Percentiles rank a stretch among this genome's conserved stretches.
phyloP scores from a whole-genome alignment of 345 rosid genomes.

The Aurinia saxatilis region DNA sequence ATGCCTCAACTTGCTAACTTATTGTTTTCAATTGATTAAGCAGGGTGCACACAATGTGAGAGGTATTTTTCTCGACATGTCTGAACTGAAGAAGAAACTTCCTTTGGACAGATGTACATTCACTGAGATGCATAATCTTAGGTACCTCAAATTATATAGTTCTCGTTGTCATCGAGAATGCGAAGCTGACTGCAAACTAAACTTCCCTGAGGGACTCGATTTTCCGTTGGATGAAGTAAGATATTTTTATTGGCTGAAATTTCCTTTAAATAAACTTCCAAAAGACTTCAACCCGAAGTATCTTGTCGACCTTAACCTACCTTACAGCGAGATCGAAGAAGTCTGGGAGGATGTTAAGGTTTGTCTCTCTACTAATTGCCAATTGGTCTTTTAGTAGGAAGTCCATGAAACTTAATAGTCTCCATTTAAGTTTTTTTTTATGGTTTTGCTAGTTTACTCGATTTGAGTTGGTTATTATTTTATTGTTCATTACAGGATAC shows the following conservation, averaged over 20 bases:
- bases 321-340: not conserved
- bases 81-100: not conserved
- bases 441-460: no score
- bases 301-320: constrained; percentile 6
- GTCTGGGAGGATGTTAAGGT: constrained; percentile 12
- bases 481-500: no score
- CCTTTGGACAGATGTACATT: not conserved
- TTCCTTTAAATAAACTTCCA: constrained; percentile 14
- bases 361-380: no score
- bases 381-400: no score
- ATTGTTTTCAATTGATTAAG: not conserved
- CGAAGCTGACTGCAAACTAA: not conserved
- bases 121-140: constrained; percentile 16
- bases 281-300: not conserved
- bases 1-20: not conserved
- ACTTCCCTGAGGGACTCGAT: not conserved
- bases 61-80: constrained; percentile 14
- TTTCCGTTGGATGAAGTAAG: not conserved
- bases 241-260: constrained; percentile 14
- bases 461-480: no score
- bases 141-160: constrained; percentile 10
- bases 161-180: not conserved
- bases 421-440: no score
- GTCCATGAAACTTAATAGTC: no score
- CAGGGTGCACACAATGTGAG: constrained; percentile 10